Evolutionary conservation across 345 rosid genomes (phyloP), one percentile per base, ranked within the genome.

Genomic region (Citrus unshiu): DNA sequence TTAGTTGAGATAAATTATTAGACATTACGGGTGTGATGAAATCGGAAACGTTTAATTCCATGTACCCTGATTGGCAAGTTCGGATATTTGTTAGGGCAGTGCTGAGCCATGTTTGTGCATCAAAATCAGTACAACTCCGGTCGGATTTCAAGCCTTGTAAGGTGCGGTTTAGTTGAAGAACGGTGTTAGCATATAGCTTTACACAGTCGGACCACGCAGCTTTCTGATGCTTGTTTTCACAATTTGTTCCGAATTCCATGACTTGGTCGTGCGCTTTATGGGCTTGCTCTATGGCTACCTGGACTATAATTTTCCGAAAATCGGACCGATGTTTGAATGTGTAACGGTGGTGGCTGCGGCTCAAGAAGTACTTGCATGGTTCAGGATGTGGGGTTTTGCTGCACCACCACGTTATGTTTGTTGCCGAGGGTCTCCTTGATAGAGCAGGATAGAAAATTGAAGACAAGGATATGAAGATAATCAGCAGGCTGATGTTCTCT

Each of bases 81-180:
- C 83, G 88, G 30, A 85, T 87, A 82, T 95, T 95, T 62, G 98
- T 95, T 32, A 95, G 77, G 19, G 97, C 92, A 0, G 96, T 86
- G 87, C 97, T 95, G 4, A 95, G 89, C 97, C 98, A 95, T 0
- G 99, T 95, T 18, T 93, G 98, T 18, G 88, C 89, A 73, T 95
- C 98, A 18, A 90, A 87, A 77, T 88, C 83, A 6, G 90, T 74
- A 81, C 90, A 90, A 1, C 25, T 7, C 29, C 63, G 71, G 54
- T 24, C 70, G 19, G 72, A 69, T 54, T 9, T 56, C 2, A 90
- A 64, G 54, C 93, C 92, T 6, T 75, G 78, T 0, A 90, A 43
- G 19, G 97, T 89, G 14, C 89, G 89, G 80, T 87, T 92, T 21
- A 95, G 84, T 67, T 95, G 96, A 56, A 85, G 16, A 74, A 92